Conservation (phyloP, 2,329 filamentous ascomycete species). For the Leptographium flavum region DNA sequence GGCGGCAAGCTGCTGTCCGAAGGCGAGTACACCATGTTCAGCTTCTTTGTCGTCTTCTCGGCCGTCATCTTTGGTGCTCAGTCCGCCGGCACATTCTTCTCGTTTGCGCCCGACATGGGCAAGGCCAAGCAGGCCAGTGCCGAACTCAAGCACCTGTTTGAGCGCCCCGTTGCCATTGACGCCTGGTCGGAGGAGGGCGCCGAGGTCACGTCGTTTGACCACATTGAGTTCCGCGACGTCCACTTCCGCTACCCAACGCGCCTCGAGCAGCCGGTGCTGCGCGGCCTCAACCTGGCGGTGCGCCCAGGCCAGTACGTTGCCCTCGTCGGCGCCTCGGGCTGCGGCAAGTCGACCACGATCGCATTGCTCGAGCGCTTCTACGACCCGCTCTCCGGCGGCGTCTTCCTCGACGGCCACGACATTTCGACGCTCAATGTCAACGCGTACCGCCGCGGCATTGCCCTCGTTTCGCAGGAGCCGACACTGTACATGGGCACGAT, state of each 20-base stretch:
- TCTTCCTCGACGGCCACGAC: constrained; percentile 73
- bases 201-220: constrained; percentile 46
- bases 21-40: constrained; percentile 60
- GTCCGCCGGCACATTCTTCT: constrained; percentile 80
- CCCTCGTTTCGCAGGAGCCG: constrained; percentile 87
- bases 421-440: constrained; percentile 71
- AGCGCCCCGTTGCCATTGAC: constrained; percentile 69
- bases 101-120: constrained; percentile 81
- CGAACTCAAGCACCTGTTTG: constrained; percentile 71
- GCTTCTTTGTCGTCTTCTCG: constrained; percentile 87
- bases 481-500: constrained; percentile 90
- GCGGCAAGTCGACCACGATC: constrained; percentile 89
- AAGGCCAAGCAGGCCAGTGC: constrained; percentile 77
- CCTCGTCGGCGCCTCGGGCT: constrained; percentile 85
- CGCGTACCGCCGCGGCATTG: constrained; percentile 69
- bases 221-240: constrained; percentile 79
- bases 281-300: constrained; percentile 62
- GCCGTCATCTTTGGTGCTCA: constrained; percentile 84
- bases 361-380: constrained; percentile 89
- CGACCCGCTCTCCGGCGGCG: constrained; percentile 65
- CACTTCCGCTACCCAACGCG: constrained; percentile 91
- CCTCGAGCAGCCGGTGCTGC: constrained; percentile 80
- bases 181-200: constrained; percentile 62
- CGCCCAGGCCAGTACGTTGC: constrained; percentile 74
- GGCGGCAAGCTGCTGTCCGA: constrained; percentile 62